These are phyloP conservation scores for Pseudozyma flocculosa DNA, from an alignment of 1,284 basidiomycete genomes.

Conservation along the genomic window DNA sequence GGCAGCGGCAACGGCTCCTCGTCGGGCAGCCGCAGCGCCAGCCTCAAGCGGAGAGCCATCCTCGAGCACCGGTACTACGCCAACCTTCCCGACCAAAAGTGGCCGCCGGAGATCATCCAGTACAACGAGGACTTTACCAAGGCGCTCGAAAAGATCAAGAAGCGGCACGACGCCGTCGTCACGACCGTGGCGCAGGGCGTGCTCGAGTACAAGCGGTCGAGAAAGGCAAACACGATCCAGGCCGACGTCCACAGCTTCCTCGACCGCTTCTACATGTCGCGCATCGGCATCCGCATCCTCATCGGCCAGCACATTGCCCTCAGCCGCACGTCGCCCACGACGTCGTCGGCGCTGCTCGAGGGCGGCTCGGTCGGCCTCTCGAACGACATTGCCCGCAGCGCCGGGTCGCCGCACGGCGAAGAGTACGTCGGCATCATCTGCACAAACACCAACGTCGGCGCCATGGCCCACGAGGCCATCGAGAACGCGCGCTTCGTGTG, in stretches of 20 bases:
- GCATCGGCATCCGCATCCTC: conserved; percentile 68
- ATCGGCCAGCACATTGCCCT: conserved; percentile 58
- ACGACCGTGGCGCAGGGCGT: conserved; percentile 85
- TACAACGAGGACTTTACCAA: conserved; percentile 92
- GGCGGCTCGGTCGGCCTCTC: conserved; percentile 6
- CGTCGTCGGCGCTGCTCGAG: conserved; percentile 21
- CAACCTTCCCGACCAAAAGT: conserved; percentile 66
- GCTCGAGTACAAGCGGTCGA: conserved; percentile 66
- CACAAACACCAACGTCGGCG: conserved; percentile 69
- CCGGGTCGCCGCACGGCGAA: conserved; percentile 35
- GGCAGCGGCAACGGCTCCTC: conserved; percentile 2
- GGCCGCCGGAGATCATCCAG: conserved; percentile 90
- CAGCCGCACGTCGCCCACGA: conserved; percentile 37
- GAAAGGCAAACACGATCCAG: conserved; percentile 64
- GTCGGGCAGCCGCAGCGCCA: background rate
- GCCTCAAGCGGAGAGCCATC: conserved; percentile 26
- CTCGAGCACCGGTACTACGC: conserved; percentile 72
- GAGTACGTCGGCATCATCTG: conserved; percentile 99
- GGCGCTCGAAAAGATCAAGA: conserved; percentile 84
- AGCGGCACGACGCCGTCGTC: conserved; percentile 93
- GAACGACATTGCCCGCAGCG: background rate
- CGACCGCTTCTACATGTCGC: conserved; percentile 94
- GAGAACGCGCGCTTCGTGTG: conserved; percentile 98
- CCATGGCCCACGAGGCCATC: conserved; percentile 78
- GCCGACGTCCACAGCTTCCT: conserved; percentile 91